These are phyloP conservation scores for Aegle marmelos DNA, from an alignment of 345 rosid genomes.

Conservation along the genomic window DNA sequence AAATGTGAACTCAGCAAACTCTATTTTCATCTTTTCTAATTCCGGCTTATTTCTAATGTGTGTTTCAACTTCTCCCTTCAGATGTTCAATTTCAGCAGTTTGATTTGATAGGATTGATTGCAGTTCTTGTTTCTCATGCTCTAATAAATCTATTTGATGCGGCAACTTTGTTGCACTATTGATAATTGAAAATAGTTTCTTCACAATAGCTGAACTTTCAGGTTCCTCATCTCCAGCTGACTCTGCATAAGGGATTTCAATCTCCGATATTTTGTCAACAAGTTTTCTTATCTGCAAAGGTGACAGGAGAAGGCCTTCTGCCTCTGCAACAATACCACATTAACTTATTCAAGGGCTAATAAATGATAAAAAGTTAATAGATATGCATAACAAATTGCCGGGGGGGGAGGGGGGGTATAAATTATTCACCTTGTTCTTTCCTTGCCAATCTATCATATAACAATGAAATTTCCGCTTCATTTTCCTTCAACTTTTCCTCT, in stretches of 20 bases:
- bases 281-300: conserved; percentile 50
- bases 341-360: conserved; percentile 1
- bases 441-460: conserved; percentile 24
- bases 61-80: conserved; percentile 46
- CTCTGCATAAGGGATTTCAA: conserved; percentile 44
- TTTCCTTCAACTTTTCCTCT: conserved; percentile 63
- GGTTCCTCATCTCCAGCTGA: conserved; percentile 33
- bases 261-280: conserved; percentile 46
- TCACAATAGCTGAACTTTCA: conserved; percentile 38
- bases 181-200: conserved; percentile 55
- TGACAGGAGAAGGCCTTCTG: conserved; percentile 48
- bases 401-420: background rate
- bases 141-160: conserved; percentile 46
- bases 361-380: background rate
- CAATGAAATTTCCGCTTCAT: conserved; percentile 50
- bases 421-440: conserved; percentile 57
- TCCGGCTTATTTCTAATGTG: conserved; percentile 31
- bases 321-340: conserved; percentile 40
- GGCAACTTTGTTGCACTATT: conserved; percentile 50
- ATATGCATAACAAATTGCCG: background rate
- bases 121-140: conserved; percentile 52
- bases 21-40: conserved; percentile 45
- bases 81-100: conserved; percentile 54
- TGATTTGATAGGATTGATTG: conserved; percentile 47
- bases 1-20: conserved; percentile 45